Percentiles rank a stretch among this genome's conserved stretches.
These are phyloP conservation scores for Nannochloropsis gaditana DNA, from an alignment of 108 stramenopile genomes.

Conservation along the genomic window DNA sequence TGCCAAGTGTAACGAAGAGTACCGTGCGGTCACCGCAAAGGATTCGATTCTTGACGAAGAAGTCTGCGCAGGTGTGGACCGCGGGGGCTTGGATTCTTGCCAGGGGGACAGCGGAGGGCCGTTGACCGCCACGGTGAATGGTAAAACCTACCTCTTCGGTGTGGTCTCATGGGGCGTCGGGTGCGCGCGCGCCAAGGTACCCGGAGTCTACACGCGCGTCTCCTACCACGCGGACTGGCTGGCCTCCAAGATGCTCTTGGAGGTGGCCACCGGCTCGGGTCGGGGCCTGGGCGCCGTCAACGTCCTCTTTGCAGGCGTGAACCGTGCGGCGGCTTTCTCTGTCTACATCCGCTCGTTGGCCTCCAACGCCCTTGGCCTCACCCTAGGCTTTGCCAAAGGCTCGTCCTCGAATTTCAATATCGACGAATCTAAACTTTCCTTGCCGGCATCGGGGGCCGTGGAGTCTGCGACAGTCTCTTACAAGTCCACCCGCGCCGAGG, in stretches of 20 bases:
- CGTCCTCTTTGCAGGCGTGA: background rate
- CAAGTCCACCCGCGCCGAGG: background rate
- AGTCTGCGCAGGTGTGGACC: constrained; percentile 2
- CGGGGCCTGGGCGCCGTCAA: background rate
- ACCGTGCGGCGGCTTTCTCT: background rate
- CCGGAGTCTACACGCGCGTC: background rate
- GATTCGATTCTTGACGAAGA: constrained; percentile 9
- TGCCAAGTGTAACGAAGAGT: background rate
- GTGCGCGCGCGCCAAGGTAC: background rate
- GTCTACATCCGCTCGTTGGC: background rate
- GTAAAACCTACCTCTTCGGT: background rate
- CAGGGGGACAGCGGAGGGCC: background rate
- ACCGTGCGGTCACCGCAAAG: background rate
- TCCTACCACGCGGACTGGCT: background rate
- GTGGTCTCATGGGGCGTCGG: background rate
- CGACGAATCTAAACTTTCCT: constrained; percentile 15
- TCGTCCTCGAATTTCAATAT: background rate
- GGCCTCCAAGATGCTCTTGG: background rate
- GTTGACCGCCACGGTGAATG: background rate
- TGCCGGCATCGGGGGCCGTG: background rate
- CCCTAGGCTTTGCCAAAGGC: background rate
- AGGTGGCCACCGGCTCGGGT: background rate
- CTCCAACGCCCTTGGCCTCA: background rate
- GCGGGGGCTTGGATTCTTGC: background rate
- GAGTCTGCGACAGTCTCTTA: background rate